These are phyloP conservation scores for Quercus rubra DNA, from an alignment of 306 rosid species.

Conservation along the genomic window DNA sequence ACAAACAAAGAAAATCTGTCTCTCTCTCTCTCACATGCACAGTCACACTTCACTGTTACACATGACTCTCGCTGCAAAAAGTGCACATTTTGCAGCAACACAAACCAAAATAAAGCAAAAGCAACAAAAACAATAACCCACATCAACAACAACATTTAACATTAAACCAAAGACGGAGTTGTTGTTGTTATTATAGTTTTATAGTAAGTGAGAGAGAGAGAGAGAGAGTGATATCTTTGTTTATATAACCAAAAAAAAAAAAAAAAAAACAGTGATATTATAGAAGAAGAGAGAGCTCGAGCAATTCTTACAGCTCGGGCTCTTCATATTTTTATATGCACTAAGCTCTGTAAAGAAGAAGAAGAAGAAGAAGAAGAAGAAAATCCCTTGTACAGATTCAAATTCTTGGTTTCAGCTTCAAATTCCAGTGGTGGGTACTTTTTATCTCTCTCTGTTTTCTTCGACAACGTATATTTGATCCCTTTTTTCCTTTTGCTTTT, in stretches of 20 bases:
- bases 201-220: neutral
- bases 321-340: neutral
- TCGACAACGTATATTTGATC: neutral
- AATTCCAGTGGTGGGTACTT: too few relatives aligned
- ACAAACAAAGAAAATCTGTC: neutral
- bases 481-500: neutral
- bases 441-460: neutral
- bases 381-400: constrained; percentile 4
- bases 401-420: constrained; percentile 17
- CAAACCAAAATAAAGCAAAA: constrained; percentile 28
- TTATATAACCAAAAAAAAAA: too few relatives aligned
- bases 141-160: neutral
- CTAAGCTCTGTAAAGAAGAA: too few relatives aligned
- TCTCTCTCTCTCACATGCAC: neutral
- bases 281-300: neutral
- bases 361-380: constrained; percentile 1
- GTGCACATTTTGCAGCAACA: constrained; percentile 25
- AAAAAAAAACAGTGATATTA: neutral
- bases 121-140: neutral
- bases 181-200: neutral
- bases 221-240: neutral
- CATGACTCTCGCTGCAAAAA: constrained; percentile 21
- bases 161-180: neutral
- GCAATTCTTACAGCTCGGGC: constrained; percentile 1
- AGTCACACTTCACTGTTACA: neutral